Conservation (phyloP, 257 asterid genomes). For the Lycium ferocissimum region DNA sequence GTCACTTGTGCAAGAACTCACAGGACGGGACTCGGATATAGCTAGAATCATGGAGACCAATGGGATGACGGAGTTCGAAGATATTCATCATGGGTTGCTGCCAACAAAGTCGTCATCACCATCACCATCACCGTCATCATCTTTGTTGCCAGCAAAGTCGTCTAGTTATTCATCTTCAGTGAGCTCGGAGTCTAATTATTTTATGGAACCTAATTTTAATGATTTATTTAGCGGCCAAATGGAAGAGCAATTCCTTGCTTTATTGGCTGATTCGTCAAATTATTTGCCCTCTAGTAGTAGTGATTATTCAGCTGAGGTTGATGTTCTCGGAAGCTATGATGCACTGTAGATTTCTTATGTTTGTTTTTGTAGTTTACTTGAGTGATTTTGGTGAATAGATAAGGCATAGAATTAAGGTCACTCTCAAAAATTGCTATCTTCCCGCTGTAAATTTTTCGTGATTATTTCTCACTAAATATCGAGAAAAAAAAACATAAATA, state of each 20-base stretch:
- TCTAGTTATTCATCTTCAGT: neutral
- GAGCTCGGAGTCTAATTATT: constrained; percentile 13
- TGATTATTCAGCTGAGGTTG: constrained; percentile 47
- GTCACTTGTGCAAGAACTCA: constrained; percentile 70
- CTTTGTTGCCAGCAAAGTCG: neutral
- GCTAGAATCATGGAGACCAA: constrained; percentile 45
- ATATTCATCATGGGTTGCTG: constrained; percentile 29
- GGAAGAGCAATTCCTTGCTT: constrained; percentile 42
- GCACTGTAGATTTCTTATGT: constrained; percentile 34
- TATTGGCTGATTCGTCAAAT: constrained; percentile 32
- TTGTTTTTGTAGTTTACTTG: neutral
- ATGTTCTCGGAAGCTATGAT: constrained; percentile 67
- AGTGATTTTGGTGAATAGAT: neutral
- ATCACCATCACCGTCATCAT: neutral
- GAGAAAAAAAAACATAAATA: too few relatives aligned
- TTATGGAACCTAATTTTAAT: constrained; percentile 22
- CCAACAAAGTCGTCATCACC: neutral
- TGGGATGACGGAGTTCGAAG: constrained; percentile 27
- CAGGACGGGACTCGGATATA: constrained; percentile 71
- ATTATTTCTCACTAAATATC: too few relatives aligned
- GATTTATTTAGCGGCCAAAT: constrained; percentile 20
- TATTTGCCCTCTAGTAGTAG: constrained; percentile 22
- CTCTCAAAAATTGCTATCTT: too few relatives aligned
- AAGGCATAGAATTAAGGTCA: neutral
- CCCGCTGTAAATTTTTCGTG: too few relatives aligned